Evolutionary conservation across 2,329 filamentous ascomycete genomes (phyloP), one percentile per base, ranked within the genome.

Genomic region (Rutstroemia sp.): DNA sequence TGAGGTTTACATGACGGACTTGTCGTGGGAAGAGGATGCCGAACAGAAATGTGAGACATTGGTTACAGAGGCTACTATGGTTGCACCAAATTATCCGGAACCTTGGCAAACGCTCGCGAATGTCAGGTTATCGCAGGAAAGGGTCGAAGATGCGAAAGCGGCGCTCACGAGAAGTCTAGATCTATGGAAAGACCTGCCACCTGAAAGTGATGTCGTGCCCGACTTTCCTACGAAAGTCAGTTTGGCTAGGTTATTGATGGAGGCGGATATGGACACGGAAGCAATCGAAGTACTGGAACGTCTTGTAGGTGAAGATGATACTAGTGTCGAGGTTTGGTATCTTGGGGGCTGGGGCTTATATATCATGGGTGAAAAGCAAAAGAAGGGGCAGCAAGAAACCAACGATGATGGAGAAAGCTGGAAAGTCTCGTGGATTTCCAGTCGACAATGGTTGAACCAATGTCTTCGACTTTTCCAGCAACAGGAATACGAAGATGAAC

Each of bases 1-100:
- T 6, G 94, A 99, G 75, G 90, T 99, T 50, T 99, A 96, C 77
- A 99, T 99, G 94, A 99, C 94, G 10, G 94, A 99, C 75, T 75
- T 97, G 65, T 94, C 88, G 66, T 94, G 82, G 90, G 92, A 96
- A 73, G 83, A 85, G 52, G 91, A 96, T 68, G 94, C 92, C 5
- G 94, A 99, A 75, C 77, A 81, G 63, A 82, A 86, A 63, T 99
- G 95, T 75, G 92, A 99, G 73, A 76, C 82, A 5, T 83, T 96
- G 58, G 83, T 97, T 61, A 95, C 92, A 5, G 91, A 99, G 75
- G 94, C 94, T 25, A 85, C 94, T 56, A 76, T 95, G 65, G 82
- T 95, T 59, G 88, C 88, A 58, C 91, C 92, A 4, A 81, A 86
- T 55, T 86, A 83, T 55, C 82, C 92, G 4, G 92, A 96, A 73